Evolutionary conservation across 169 alveolate species (phyloP), one percentile per base, ranked within the genome.

Genomic region (Toxoplasma gondii): DNA sequence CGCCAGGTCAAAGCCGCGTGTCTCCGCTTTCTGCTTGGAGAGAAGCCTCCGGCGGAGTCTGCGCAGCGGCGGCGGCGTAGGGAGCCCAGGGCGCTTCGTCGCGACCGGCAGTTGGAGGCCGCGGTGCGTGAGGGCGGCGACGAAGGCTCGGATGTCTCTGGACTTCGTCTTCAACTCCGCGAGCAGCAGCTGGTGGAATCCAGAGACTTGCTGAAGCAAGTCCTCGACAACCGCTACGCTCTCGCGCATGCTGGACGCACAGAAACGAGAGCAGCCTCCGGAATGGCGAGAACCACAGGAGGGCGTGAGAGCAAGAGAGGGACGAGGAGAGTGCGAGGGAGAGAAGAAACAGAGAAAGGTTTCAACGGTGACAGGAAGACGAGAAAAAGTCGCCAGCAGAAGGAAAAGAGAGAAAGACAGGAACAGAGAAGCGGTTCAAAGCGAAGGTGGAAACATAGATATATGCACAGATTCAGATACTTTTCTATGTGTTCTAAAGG

Each of bases 71-170:
- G 44, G 39, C 86, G 86, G 86, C 39, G 86, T 78, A 4, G 86
- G 49, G 2, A 45, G 86, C 22, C 86, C 74, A 1, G 29, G 24
- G 74, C 74, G 74, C 74, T 27, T 64, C 74, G 74, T 16, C n/a
- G 74, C 7, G 34, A 45, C 29, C 5, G 86, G 86, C 39, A 78
- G 86, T 38, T 78, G 86, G 45, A 78, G 86, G 2, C 86, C 86
- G 29, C 12, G 43, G 86, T 78, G 86, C 39, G 86, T n/a, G 39
- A 78, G 45, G 86, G 86, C 45, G 39, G 86, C n/a, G 39, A 78
- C 86, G 86, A 78, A 78, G 19, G 86, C 86, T 17, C 44, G 9
- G 86, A 78, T 38, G 86, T 78, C 86, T 45, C n/a, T 78, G n/a
- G 86, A 10, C 86, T 78, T 78, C 39, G 10, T 1, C 29, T n/a